Evolutionary conservation across 805 yeast species (phyloP), one percentile per base, ranked within the genome.

Genomic region (Ogataea nakhonphanomensis): DNA sequence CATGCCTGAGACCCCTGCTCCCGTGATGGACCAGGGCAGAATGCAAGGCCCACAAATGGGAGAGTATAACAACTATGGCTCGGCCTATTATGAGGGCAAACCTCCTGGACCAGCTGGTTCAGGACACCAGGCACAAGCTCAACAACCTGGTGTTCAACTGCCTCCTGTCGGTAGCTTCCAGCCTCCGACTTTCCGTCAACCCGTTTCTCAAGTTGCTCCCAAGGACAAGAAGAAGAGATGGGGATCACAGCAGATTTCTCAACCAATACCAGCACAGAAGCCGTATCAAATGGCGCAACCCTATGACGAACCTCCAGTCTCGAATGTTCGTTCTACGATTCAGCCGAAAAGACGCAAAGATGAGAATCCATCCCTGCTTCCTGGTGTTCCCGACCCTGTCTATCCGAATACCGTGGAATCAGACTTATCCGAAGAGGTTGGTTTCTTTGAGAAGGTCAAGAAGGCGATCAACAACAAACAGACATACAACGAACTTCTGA

Each of bases 151-250:
- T 12, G 65, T 75, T 27, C 86, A 84, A 47, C 70, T 86, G 41
- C 96, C 96, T 8, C 96, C 95, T 2, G 88, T 87, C 23, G 96
- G 95, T 5, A 86, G 76, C 58, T 87, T 87, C 58, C 89, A 87
- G 30, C 88, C 95, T 8, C 81, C 84, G 30, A 63, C 69, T 15
- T 56, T 61, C 35, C 56, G 55, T 14, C 55, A 57, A 23, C 45
- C 51, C 23, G 44, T 49, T 39, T 30, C 53, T 39, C 39, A 55
- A 45, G 35, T 46, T 13, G 43, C 54, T 38, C 43, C 45, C 8
- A 61, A 50, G 32, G 57, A 50, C 31, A 52, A 52, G 24, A 64
- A 59, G 42, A 59, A 55, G 37, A 61, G 59, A 33, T 53, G 44
- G 25, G 51, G 46, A 7, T 48, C 49, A 25, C 57, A 51, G 37